Evolutionary conservation across 2,329 filamentous ascomycete species (phyloP), one percentile per base, ranked within the genome.

Genomic region (Aspergillus fischeri): DNA sequence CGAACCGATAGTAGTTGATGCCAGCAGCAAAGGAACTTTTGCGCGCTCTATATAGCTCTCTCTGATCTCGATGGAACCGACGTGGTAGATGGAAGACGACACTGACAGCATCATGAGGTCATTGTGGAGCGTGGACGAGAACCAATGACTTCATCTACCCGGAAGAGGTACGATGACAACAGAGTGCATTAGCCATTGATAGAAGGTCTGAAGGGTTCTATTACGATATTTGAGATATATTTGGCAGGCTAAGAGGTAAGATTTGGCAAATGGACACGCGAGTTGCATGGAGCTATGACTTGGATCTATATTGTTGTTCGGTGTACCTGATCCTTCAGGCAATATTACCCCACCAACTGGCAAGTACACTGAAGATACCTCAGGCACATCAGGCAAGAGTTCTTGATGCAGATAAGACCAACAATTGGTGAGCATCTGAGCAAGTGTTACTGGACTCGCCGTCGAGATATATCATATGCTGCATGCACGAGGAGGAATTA

Each of bases 51-150:
- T 49, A 49, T 55, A 54, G 44, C 49, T 56, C 38, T 52, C 51
- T 2, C 52, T 44, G 38, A 25, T 32, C 10, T 47, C 25, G 25
- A 27, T 27, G 25, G 25, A 27, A 27, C 25, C 25, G 25, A 27
- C 6, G 25, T 27, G 5, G 35, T 32, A 27, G 29, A 21, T 38
- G 21, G 28, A 14, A 21, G 21, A 45, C 21, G 49, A 29, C 42
- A 32, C 38, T 71, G 68, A 71, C 64, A 65, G 51, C 68, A 71
- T 70, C n/a, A 58, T 71, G 68, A 71, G 63, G 66, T 71, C 69
- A 71, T 70, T 53, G 59, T 64, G 62, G 63, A 38, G 53, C 41
- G 8, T 24, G 32, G 3, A 17, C 14, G 14, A 38, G 6, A 38
- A 6, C 32, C 14, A 38, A 70, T 71, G 69, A 71, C 63, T 66